Evolutionary conservation across 805 yeast species (phyloP).

Genomic region (Nakazawaea siamensis): DNA sequence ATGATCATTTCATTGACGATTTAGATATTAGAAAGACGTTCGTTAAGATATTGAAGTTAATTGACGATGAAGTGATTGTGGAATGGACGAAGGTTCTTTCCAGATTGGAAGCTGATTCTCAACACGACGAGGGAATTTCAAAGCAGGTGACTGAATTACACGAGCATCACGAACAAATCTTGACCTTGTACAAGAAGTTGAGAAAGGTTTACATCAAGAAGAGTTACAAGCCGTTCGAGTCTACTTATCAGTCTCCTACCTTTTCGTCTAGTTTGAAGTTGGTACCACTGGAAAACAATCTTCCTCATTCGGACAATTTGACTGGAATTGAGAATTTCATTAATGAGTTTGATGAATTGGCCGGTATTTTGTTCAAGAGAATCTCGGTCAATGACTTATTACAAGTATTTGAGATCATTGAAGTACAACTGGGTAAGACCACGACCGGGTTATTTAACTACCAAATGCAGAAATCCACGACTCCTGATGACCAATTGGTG

Average conservation of each 20-base stretch:
- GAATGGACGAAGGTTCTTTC: slow-evolving; percentile 37
- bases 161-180: slow-evolving; percentile 17
- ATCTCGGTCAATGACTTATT: slow-evolving; percentile 73
- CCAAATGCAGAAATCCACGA: slow-evolving; percentile 29
- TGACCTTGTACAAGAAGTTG: slow-evolving; percentile 49
- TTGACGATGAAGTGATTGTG: slow-evolving; percentile 54
- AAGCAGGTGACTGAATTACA: slow-evolving; percentile 13
- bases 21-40: slow-evolving; percentile 48
- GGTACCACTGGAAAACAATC: slow-evolving; percentile 37
- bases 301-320: slow-evolving; percentile 35
- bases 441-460: slow-evolving; percentile 50
- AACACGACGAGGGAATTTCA: slow-evolving; percentile 10
- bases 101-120: slow-evolving; percentile 19
- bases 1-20: slow-evolving; percentile 67
- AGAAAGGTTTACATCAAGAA: slow-evolving; percentile 66
- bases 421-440: slow-evolving; percentile 54
- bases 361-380: slow-evolving; percentile 46
- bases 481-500: slow-evolving; percentile 46
- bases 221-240: slow-evolving; percentile 54
- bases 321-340: slow-evolving; percentile 53
- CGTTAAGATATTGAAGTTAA: slow-evolving; percentile 54
- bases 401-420: slow-evolving; percentile 62
- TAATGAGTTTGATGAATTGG: slow-evolving; percentile 52
- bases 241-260: slow-evolving; percentile 25
- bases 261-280: slow-evolving; percentile 32